These are phyloP conservation scores for Penicillium digitatum DNA, from an alignment of 2,329 filamentous ascomycete genomes.

Conservation along the genomic window DNA sequence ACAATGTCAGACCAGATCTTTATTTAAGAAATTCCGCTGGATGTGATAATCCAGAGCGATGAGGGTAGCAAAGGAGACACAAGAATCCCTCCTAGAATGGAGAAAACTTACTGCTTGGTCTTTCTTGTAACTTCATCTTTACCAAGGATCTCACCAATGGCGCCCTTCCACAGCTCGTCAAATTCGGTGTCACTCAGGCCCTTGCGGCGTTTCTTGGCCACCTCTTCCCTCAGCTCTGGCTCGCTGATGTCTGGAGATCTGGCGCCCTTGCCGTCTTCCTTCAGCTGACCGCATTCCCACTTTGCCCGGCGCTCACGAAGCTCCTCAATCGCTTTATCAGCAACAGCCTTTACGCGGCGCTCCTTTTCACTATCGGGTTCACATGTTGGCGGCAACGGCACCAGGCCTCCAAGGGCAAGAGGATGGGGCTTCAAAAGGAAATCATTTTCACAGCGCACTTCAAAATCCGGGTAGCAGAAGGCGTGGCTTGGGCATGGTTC, in stretches of 20 bases:
- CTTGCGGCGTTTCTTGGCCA: slow-evolving; percentile 72
- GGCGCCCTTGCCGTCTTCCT: slow-evolving; percentile 58
- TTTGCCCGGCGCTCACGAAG: slow-evolving; percentile 80
- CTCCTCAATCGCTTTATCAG: slow-evolving; percentile 81
- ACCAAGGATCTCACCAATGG: slow-evolving; percentile 49
- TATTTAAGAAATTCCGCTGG: slow-evolving; percentile 19
- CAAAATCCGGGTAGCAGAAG: slow-evolving; percentile 75
- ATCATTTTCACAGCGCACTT: slow-evolving; percentile 76
- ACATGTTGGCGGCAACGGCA: slow-evolving; percentile 86
- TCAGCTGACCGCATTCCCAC: slow-evolving; percentile 80
- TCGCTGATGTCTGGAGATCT: slow-evolving; percentile 64
- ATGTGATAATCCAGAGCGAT: slow-evolving; percentile 19
- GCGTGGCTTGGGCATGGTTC: slow-evolving; percentile 89
- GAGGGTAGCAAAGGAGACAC: slow-evolving; percentile 17
- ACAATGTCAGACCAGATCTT: slow-evolving; percentile 50
- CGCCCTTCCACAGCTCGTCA: slow-evolving; percentile 67
- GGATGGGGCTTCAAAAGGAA: slow-evolving; percentile 84
- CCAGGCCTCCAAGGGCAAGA: slow-evolving; percentile 70
- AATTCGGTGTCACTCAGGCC: slow-evolving; percentile 85
- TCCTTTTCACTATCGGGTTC: slow-evolving; percentile 93
- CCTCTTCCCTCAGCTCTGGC: slow-evolving; percentile 69
- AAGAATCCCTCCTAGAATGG: slow-evolving; percentile 8
- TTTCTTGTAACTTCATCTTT: slow-evolving; percentile 59
- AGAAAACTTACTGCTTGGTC: slow-evolving; percentile 55
- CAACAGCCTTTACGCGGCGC: slow-evolving; percentile 78